These are phyloP conservation scores for Ceratobasidium sp. DNA, from an alignment of 1,284 basidiomycete species.

Conservation along the genomic window DNA sequence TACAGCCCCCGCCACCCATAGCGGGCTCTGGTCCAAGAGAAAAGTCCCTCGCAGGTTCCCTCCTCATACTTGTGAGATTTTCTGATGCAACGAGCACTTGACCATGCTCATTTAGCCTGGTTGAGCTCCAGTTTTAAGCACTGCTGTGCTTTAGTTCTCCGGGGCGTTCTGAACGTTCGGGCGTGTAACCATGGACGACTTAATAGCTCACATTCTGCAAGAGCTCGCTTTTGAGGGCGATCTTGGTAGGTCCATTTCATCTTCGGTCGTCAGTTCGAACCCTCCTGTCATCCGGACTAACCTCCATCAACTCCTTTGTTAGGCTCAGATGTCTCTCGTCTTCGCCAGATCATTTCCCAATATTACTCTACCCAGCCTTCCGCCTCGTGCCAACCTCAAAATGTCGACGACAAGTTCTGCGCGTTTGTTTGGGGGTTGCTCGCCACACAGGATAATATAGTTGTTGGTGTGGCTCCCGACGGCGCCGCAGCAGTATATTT, in stretches of 20 bases:
- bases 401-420: conserved; percentile 74
- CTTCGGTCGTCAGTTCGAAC: conserved; percentile 46
- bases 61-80: too few relatives aligned
- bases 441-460: conserved; percentile 70
- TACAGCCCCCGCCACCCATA: too few relatives aligned
- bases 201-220: conserved; percentile 54
- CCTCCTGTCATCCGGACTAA: conserved; percentile 44
- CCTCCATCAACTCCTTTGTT: conserved; percentile 39
- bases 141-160: too few relatives aligned
- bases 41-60: too few relatives aligned
- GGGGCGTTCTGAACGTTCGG: too few relatives aligned
- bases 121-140: too few relatives aligned
- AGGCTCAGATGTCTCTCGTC: conserved; percentile 74
- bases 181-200: conserved; percentile 3
- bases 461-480: conserved; percentile 68
- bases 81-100: too few relatives aligned
- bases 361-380: conserved; percentile 61
- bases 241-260: conserved; percentile 61
- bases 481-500: conserved; percentile 71
- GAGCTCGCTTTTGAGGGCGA: conserved; percentile 85
- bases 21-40: too few relatives aligned
- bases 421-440: conserved; percentile 82
- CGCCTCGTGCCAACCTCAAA: conserved; percentile 56
- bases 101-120: too few relatives aligned
- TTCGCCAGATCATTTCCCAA: conserved; percentile 69